These are phyloP conservation scores for Yamadazyma dendronema DNA, from an alignment of 1,139 yeast species.

Conservation along the genomic window DNA sequence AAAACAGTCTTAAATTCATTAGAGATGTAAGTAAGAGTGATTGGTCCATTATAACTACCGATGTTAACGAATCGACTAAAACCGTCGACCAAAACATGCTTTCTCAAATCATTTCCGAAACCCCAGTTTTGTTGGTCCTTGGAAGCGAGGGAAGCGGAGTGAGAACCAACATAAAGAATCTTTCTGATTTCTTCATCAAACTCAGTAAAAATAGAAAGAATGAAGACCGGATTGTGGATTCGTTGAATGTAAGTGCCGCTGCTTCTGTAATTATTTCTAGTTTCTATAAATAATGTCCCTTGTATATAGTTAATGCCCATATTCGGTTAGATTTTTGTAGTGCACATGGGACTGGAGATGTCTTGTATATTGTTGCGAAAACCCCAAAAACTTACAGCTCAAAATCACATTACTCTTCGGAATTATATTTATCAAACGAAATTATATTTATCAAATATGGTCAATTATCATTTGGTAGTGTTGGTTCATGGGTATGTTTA, in stretches of 20 bases:
- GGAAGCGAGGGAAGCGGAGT: constrained; percentile 89
- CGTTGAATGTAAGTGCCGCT: constrained; percentile 89
- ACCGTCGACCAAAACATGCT: constrained; percentile 44
- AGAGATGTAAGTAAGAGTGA: constrained; percentile 53
- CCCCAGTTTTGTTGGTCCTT: constrained; percentile 69
- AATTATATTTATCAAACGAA: too few species aligned
- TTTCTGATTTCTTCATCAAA: constrained; percentile 65
- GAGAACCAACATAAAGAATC: constrained; percentile 58
- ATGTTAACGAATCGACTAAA: constrained; percentile 30
- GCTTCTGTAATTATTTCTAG: constrained; percentile 62
- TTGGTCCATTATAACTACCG: constrained; percentile 74
- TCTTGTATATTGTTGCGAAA: too few species aligned
- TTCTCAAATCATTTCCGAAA: constrained; percentile 34
- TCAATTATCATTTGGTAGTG: constrained; percentile 57
- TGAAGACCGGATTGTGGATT: constrained; percentile 56
- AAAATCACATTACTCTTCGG: not conserved
- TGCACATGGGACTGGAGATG: too few species aligned
- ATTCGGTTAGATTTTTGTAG: too few species aligned
- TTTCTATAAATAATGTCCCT: constrained; percentile 22
- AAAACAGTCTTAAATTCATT: constrained; percentile 61
- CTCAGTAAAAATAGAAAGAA: constrained; percentile 38
- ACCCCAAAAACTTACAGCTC: not conserved
- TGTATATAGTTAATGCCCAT: constrained; percentile 1
- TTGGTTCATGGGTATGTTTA: constrained; percentile 68
- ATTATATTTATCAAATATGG: not conserved